Conservation (phyloP, 306 rosid species). For the Ochetophila trinervis region DNA sequence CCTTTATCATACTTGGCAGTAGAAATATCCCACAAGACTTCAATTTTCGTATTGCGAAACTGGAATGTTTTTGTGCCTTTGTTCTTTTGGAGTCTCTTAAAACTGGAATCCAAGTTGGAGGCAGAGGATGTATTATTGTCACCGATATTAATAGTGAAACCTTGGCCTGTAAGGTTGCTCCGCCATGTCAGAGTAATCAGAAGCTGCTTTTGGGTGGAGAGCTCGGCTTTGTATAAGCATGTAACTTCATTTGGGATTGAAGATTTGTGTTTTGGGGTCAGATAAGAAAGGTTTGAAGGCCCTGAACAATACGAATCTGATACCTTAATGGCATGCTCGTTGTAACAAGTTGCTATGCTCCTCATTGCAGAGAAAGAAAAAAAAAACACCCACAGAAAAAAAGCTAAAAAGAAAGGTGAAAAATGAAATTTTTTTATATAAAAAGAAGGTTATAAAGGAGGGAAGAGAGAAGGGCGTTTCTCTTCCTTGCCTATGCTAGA, state of each 20-base stretch:
- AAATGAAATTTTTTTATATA: constrained; percentile 2
- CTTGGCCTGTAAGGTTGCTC: constrained; percentile 39
- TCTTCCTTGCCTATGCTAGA: constrained; percentile 25
- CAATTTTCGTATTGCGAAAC: constrained; percentile 21
- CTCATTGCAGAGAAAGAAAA: constrained; percentile 40
- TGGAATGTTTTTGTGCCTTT: constrained; percentile 46
- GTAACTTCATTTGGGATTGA: constrained; percentile 50
- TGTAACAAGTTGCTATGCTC: constrained; percentile 84
- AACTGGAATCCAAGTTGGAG: constrained; percentile 11
- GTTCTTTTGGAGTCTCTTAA: constrained; percentile 22
- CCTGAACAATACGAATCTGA: constrained; percentile 88
- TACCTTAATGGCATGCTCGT: constrained; percentile 69
- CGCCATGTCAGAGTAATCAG: constrained; percentile 53
- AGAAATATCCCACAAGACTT: constrained; percentile 65
- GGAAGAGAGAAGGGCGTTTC: constrained; percentile 10
- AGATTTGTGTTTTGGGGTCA: constrained; percentile 41
- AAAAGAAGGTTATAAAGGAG: constrained; percentile 3
- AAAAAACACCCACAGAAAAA: constrained; percentile 8
- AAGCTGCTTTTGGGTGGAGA: constrained; percentile 38
- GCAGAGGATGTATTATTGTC: neutral
- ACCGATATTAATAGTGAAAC: constrained; percentile 36
- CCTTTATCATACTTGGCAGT: constrained; percentile 52
- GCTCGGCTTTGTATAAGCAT: constrained; percentile 47
- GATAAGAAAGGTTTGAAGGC: constrained; percentile 46
- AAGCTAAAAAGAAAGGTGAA: constrained; percentile 17